A percentile compares a stretch with the other conserved stretches of the same genome.
Conservation (phyloP, 1,284 basidiomycete genomes). For the Apiotrichum montevideense region DNA sequence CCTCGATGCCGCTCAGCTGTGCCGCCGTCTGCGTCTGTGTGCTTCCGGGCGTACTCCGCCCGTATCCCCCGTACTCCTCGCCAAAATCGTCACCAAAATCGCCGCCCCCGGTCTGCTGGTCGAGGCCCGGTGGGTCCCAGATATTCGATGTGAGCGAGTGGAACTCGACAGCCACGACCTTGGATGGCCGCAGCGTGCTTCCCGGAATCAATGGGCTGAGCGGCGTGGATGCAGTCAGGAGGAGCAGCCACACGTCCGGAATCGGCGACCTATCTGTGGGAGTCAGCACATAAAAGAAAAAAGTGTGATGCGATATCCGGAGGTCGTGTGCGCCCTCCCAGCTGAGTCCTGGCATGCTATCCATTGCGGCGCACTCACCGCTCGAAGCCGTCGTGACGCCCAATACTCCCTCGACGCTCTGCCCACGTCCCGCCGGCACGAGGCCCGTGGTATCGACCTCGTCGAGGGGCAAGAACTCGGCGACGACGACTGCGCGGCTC, state of each 20-base stretch:
- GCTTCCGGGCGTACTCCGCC: slow-evolving; percentile 11
- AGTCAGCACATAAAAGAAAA: slow-evolving; percentile 30
- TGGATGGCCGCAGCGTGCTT: slow-evolving; percentile 40
- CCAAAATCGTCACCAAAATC: slow-evolving; percentile 11
- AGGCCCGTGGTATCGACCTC: slow-evolving; percentile 61
- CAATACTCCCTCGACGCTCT: slow-evolving; percentile 70
- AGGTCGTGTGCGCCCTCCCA: too few relatives aligned
- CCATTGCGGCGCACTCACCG: slow-evolving; percentile 30
- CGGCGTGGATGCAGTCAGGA: slow-evolving; percentile 31
- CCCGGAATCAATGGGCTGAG: slow-evolving; percentile 36
- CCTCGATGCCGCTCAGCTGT: slow-evolving; percentile 58
- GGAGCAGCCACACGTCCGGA: slow-evolving; percentile 45
- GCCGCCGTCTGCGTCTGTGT: slow-evolving; percentile 45
- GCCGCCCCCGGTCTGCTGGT: slow-evolving; percentile 3
- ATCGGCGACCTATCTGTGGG: slow-evolving; percentile 44
- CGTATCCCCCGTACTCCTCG: not conserved
- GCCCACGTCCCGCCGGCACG: slow-evolving; percentile 58
- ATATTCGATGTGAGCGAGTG: slow-evolving; percentile 47
- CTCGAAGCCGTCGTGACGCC: slow-evolving; percentile 53
- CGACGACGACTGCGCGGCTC: slow-evolving; percentile 51
- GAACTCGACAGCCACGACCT: slow-evolving; percentile 48
- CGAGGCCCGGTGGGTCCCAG: slow-evolving; percentile 44
- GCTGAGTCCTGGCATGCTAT: too few relatives aligned
- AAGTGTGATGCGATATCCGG: too few relatives aligned
- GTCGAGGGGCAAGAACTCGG: slow-evolving; percentile 70